phyloP scores from a whole-genome alignment of 73 alveolate genomes.

The Breviolum minutum region DNA sequence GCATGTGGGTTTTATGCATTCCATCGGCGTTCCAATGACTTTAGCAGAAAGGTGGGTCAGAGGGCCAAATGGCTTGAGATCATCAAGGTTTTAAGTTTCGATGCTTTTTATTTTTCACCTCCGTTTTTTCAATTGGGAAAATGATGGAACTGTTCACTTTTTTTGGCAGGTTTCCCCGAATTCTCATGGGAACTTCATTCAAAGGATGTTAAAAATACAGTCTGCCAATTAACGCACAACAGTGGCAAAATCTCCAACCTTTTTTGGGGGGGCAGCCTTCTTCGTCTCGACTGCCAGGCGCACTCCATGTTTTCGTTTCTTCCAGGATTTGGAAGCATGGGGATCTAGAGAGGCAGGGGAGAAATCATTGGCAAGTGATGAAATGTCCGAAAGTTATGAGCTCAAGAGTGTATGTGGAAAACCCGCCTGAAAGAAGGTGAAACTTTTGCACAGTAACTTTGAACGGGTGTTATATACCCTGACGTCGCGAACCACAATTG shows the following conservation, averaged over 20 bases:
- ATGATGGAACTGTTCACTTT: too few species aligned
- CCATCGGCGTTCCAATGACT: slow-evolving; percentile 75
- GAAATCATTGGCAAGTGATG: background rate
- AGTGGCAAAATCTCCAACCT: background rate
- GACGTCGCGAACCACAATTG: too few species aligned
- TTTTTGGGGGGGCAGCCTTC: too few species aligned
- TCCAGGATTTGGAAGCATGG: slow-evolving; percentile 94
- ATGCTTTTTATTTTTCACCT: too few species aligned
- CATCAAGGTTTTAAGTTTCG: background rate
- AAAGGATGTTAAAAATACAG: too few species aligned
- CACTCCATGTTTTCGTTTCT: slow-evolving; percentile 56
- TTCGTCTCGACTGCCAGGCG: slow-evolving; percentile 27
- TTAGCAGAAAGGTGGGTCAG: slow-evolving; percentile 55
- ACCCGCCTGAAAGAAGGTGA: too few species aligned
- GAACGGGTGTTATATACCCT: too few species aligned
- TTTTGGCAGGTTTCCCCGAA: too few species aligned
- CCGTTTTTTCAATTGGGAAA: too few species aligned
- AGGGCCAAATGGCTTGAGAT: too few species aligned
- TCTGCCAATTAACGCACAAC: too few species aligned
- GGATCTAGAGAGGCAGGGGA: slow-evolving; percentile 65
- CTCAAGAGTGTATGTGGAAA: background rate
- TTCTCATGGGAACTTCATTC: background rate
- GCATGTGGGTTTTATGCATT: slow-evolving; percentile 77
- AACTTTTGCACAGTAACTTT: too few species aligned
- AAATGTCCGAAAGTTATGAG: background rate